phyloP scores from a whole-genome alignment of 2,329 filamentous ascomycete species.

The Cordyceps farinosa region DNA sequence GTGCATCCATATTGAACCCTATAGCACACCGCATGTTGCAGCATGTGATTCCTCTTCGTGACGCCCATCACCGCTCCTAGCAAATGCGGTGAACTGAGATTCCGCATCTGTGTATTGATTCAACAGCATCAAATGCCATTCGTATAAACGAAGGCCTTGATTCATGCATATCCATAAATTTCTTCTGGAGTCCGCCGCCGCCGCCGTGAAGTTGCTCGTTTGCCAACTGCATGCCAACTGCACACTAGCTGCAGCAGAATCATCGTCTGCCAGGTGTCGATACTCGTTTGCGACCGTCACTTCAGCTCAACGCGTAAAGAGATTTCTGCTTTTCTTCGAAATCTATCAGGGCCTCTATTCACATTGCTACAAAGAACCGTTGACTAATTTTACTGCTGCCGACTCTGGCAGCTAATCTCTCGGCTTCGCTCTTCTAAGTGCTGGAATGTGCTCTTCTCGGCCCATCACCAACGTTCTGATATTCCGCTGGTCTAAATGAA shows the following conservation, averaged over 20 bases:
- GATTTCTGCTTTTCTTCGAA: no score
- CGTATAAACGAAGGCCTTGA: not conserved
- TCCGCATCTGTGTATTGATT: not conserved
- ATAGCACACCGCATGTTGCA: not conserved
- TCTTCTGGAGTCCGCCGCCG: not conserved
- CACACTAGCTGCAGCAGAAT: not conserved
- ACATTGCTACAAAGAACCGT: not conserved
- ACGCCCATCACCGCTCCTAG: not conserved
- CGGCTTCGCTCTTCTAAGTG: not conserved
- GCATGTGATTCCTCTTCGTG: not conserved
- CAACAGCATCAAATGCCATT: not conserved
- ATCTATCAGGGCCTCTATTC: not conserved
- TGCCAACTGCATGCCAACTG: not conserved
- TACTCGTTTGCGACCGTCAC: slow-evolving; percentile 12
- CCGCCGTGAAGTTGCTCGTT: not conserved
- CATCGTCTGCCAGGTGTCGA: not conserved
- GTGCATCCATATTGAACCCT: not conserved
- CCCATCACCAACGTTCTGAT: not conserved
- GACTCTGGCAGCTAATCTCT: not conserved
- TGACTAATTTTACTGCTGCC: not conserved
- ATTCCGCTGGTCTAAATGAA: not conserved
- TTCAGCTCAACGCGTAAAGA: not conserved
- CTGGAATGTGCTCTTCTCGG: not conserved
- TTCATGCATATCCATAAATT: not conserved
- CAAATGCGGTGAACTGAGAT: not conserved